A percentile compares a stretch with the other conserved stretches of the same genome.
Conservation (phyloP, 176 grass and related monocot genomes). For the Paspalum notatum region DNA sequence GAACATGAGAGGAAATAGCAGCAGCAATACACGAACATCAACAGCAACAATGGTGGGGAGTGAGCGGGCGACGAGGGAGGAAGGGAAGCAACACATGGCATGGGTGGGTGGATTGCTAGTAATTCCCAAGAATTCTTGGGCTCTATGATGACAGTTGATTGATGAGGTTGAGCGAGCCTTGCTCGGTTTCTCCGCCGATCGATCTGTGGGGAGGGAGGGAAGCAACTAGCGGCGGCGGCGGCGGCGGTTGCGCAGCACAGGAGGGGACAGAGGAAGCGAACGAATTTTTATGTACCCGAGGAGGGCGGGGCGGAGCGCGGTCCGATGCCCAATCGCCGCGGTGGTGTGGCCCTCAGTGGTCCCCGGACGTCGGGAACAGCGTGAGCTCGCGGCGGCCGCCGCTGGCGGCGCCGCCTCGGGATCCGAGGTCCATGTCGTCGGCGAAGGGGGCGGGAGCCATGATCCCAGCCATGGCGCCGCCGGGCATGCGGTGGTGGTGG, state of each 20-base stretch:
- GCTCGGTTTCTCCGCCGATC: slow-evolving; percentile 54
- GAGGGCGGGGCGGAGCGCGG: slow-evolving; percentile 23
- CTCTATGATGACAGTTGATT: slow-evolving; percentile 31
- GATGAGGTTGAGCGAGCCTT: slow-evolving; percentile 25
- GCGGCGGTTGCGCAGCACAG: slow-evolving; percentile 42
- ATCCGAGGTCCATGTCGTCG: slow-evolving; percentile 74
- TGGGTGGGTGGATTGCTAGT: slow-evolving; percentile 9
- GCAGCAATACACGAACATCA: slow-evolving; percentile 33
- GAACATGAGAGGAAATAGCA: slow-evolving; percentile 39
- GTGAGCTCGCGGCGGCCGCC: slow-evolving; percentile 69
- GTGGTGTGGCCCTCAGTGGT: slow-evolving; percentile 51
- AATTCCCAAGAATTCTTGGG: slow-evolving; percentile 57
- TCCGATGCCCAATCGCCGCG: slow-evolving; percentile 29
- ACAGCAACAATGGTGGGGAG: slow-evolving; percentile 5
- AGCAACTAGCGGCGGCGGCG: background rate
- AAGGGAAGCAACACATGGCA: background rate
- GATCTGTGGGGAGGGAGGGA: slow-evolving; percentile 44
- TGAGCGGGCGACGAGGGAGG: background rate
- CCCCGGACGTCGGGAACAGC: slow-evolving; percentile 79
- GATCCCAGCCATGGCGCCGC: slow-evolving; percentile 51
- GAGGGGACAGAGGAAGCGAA: slow-evolving; percentile 31
- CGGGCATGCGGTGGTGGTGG: slow-evolving; percentile 44
- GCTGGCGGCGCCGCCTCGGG: slow-evolving; percentile 47
- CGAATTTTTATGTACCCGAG: slow-evolving; percentile 70
- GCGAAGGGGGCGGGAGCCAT: slow-evolving; percentile 54